phyloP scores from a whole-genome alignment of 2,329 filamentous ascomycete genomes.

The Colletotrichum melonis region DNA sequence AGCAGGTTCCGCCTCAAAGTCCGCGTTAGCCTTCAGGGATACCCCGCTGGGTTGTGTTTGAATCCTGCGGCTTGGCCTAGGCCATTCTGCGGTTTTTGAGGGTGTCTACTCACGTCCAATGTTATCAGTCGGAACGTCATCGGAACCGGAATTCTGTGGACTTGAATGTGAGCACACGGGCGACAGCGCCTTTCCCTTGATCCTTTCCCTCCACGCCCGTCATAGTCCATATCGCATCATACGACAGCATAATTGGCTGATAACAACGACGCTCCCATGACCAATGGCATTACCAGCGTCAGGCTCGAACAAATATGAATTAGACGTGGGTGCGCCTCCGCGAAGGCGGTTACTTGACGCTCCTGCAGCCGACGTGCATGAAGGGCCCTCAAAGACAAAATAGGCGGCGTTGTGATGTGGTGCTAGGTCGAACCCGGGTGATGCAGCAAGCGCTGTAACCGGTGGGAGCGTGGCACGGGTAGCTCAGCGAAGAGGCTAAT shows the following conservation, averaged over 20 bases:
- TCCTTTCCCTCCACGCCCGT: constrained; percentile 4
- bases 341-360: neutral
- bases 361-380: constrained; percentile 26
- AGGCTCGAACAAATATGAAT: neutral
- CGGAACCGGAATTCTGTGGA: neutral
- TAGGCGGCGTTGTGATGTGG: neutral
- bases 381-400: constrained; percentile 6
- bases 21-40: constrained; percentile 5
- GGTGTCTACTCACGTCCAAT: neutral
- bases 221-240: constrained; percentile 7
- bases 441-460: constrained; percentile 7
- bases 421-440: constrained; percentile 17
- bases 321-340: neutral
- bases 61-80: constrained; percentile 8
- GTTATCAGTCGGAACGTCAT: neutral
- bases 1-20: constrained; percentile 24
- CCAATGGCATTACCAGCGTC: constrained; percentile 14
- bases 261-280: neutral
- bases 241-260: neutral
- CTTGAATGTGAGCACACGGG: neutral
- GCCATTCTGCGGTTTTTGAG: constrained; percentile 4
- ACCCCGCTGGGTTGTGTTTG: constrained; percentile 19
- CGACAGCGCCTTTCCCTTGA: constrained; percentile 6
- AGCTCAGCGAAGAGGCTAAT: constrained; percentile 18
- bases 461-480: constrained; percentile 15